Conservation (phyloP, 108 stramenopile genomes). For the Stephanodiscus triporus region DNA sequence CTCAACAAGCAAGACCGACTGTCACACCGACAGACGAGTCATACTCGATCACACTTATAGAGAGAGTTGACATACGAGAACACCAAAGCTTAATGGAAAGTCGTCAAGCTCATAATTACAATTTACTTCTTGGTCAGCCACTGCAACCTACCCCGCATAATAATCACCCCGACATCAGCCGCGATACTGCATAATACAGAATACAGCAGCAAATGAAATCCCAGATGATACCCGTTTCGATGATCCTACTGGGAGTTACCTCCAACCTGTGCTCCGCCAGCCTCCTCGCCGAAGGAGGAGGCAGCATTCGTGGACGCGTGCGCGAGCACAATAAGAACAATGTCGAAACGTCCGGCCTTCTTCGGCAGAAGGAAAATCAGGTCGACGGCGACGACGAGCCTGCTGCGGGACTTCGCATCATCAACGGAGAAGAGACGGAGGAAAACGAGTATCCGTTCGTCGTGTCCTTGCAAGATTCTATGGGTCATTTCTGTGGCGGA, state of each 20-base stretch:
- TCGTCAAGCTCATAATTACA: too few relatives aligned
- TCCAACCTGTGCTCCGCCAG: constrained; percentile 4
- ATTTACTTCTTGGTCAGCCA: too few relatives aligned
- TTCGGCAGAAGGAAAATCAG: not conserved
- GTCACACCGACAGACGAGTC: too few relatives aligned
- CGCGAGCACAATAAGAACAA: not conserved
- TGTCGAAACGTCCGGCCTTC: not conserved
- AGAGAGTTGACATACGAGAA: too few relatives aligned
- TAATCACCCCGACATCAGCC: too few relatives aligned
- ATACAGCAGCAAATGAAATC: not conserved
- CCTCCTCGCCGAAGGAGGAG: not conserved
- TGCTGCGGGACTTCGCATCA: too few relatives aligned
- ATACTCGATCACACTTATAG: too few relatives aligned
- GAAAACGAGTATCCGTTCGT: not conserved
- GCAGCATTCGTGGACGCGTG: constrained; percentile 7
- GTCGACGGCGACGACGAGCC: not conserved
- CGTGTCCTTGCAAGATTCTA: not conserved
- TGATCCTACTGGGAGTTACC: not conserved
- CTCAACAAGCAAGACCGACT: too few relatives aligned
- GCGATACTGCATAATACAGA: not conserved
- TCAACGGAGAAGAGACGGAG: not conserved
- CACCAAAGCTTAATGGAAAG: too few relatives aligned
- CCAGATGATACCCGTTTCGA: not conserved
- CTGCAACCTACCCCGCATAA: too few relatives aligned
- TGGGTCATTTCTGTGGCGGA: constrained; percentile 14